Evolutionary conservation across 2,329 filamentous ascomycete genomes (phyloP).

Genomic region (Seiridium cupressi): DNA sequence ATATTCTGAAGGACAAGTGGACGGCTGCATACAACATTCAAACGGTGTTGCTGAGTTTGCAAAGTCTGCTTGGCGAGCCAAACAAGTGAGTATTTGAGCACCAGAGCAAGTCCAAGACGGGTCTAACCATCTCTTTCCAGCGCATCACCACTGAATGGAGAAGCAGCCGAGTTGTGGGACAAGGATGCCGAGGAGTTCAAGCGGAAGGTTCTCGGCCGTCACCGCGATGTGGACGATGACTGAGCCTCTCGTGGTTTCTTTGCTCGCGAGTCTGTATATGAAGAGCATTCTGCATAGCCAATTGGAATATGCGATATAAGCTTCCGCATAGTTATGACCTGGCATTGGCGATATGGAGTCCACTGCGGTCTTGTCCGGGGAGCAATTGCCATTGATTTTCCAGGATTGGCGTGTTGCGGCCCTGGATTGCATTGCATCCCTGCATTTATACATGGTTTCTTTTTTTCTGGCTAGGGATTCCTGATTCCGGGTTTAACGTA

Average conservation of each 20-base stretch:
- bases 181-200: constrained; percentile 85
- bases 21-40: constrained; percentile 96
- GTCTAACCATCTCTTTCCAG: constrained; percentile 40
- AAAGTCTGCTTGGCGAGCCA: constrained; percentile 92
- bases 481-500: not conserved
- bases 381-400: no score
- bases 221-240: constrained; percentile 65
- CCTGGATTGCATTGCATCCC: not conserved
- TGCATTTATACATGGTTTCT: constrained; percentile 1
- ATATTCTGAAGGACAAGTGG: constrained; percentile 99
- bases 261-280: not conserved
- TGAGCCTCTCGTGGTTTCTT: constrained; percentile 27
- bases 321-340: not conserved
- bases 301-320: not conserved
- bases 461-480: not conserved
- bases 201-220: constrained; percentile 64
- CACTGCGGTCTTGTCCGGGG: not conserved
- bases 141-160: constrained; percentile 89
- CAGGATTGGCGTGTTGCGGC: no score
- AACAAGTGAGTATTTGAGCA: constrained; percentile 76
- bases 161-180: constrained; percentile 96
- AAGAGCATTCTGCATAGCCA: not conserved
- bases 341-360: constrained; percentile 6
- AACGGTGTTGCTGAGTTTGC: constrained; percentile 86
- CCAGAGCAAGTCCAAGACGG: not conserved